Conservation (phyloP, 169 alveolate genomes). For the Cryptosporidium muris region DNA sequence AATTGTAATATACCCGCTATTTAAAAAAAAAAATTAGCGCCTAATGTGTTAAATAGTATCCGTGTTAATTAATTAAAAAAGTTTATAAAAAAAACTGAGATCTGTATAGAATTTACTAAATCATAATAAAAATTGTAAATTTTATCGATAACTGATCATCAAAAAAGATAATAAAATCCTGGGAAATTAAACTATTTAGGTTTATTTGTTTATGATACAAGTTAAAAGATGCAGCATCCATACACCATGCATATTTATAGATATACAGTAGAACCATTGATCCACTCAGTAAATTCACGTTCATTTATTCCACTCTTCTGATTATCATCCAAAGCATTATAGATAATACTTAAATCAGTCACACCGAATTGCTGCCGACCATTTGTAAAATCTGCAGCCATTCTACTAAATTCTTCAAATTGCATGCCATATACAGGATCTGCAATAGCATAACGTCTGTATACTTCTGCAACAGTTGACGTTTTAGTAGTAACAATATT, state of each 20-base stretch:
- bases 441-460: conserved; percentile 86
- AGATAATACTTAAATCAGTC: conserved; percentile 85
- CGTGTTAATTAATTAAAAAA: neutral
- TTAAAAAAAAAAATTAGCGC: neutral
- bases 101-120: neutral
- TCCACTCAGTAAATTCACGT: conserved; percentile 89
- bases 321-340: conserved; percentile 88
- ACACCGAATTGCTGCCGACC: conserved; percentile 87
- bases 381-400: conserved; percentile 88
- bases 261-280: conserved; percentile 80
- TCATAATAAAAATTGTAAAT: neutral
- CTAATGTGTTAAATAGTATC: neutral
- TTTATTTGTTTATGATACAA: too few species aligned
- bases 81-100: neutral
- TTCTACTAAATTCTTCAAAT: conserved; percentile 88
- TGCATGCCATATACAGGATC: conserved; percentile 92
- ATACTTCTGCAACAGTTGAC: conserved; percentile 87
- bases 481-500: conserved; percentile 76
- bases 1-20: neutral
- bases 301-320: conserved; percentile 90
- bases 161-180: neutral
- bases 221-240: too few species aligned
- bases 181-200: neutral
- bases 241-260: neutral
- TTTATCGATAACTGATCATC: neutral